These are phyloP conservation scores for Lactuca sativa DNA, from an alignment of 129 eudicot species.

Conservation along the genomic window DNA sequence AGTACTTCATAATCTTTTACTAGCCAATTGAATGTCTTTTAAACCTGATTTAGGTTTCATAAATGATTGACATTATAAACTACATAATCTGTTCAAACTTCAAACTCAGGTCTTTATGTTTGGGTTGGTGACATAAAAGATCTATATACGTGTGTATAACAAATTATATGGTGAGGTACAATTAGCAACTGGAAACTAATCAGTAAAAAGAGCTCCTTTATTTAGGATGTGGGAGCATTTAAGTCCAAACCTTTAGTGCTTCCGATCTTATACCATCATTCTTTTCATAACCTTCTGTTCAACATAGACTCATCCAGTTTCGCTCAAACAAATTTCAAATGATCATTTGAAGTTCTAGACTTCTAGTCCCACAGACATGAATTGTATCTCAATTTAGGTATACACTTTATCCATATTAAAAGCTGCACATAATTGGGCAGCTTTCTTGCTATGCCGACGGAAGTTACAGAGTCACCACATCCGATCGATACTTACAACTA, in stretches of 20 bases:
- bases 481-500: slow-evolving; percentile 8
- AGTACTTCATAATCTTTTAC: not conserved
- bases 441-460: too few relatives aligned
- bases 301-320: too few relatives aligned
- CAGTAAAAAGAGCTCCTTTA: not conserved
- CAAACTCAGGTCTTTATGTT: not conserved
- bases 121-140: not conserved
- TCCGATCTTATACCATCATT: too few relatives aligned
- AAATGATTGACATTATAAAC: slow-evolving; percentile 4
- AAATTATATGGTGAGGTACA: not conserved
- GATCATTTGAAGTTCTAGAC: too few relatives aligned
- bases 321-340: too few relatives aligned
- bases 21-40: not conserved
- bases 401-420: too few relatives aligned
- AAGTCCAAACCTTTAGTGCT: too few relatives aligned
- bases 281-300: too few relatives aligned
- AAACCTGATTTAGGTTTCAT: not conserved
- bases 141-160: not conserved
- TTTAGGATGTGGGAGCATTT: too few relatives aligned
- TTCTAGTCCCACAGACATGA: too few relatives aligned
- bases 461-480: not conserved
- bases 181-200: not conserved
- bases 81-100: not conserved
- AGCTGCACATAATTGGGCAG: too few relatives aligned
- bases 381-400: too few relatives aligned